phyloP scores from a whole-genome alignment of 176 grass and related monocot species.

The Secale cereale region DNA sequence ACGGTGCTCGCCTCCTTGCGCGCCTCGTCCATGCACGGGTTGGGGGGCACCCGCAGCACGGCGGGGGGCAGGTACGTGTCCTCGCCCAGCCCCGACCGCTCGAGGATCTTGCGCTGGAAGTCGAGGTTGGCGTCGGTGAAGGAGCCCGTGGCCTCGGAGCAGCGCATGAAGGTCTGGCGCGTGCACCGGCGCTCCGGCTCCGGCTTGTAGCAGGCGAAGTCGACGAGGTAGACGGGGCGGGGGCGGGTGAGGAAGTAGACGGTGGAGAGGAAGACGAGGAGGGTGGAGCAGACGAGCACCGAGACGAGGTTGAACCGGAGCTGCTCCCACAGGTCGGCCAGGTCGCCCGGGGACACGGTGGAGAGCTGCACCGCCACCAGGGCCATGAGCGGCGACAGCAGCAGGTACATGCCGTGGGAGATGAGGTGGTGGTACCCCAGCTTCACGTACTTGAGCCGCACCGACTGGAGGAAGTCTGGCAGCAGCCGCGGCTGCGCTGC shows the following conservation, averaged over 20 bases:
- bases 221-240: slow-evolving; percentile 77
- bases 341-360: slow-evolving; percentile 57
- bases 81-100: slow-evolving; percentile 83
- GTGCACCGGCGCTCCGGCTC: slow-evolving; percentile 77
- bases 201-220: slow-evolving; percentile 96
- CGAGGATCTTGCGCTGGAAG: slow-evolving; percentile 94
- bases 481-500: slow-evolving; percentile 30
- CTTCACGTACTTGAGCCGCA: slow-evolving; percentile 93
- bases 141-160: slow-evolving; percentile 57
- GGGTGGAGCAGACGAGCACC: slow-evolving; percentile 69
- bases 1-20: slow-evolving; percentile 70
- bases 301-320: slow-evolving; percentile 77
- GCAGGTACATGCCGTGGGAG: slow-evolving; percentile 91
- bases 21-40: slow-evolving; percentile 86
- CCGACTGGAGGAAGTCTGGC: slow-evolving; percentile 92
- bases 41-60: slow-evolving; percentile 65
- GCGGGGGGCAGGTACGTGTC: slow-evolving; percentile 80
- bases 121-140: slow-evolving; percentile 77
- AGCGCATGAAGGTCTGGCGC: slow-evolving; percentile 70
- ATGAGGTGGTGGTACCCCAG: slow-evolving; percentile 98
- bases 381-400: slow-evolving; percentile 66
- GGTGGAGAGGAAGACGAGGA: slow-evolving; percentile 95
- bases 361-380: slow-evolving; percentile 73
- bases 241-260: slow-evolving; percentile 89
- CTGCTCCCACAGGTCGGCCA: slow-evolving; percentile 68